A percentile compares a stretch with the other conserved stretches of the same genome.
phyloP scores from a whole-genome alignment of 177 flowering plant genomes.

The Vitis hybrid region DNA sequence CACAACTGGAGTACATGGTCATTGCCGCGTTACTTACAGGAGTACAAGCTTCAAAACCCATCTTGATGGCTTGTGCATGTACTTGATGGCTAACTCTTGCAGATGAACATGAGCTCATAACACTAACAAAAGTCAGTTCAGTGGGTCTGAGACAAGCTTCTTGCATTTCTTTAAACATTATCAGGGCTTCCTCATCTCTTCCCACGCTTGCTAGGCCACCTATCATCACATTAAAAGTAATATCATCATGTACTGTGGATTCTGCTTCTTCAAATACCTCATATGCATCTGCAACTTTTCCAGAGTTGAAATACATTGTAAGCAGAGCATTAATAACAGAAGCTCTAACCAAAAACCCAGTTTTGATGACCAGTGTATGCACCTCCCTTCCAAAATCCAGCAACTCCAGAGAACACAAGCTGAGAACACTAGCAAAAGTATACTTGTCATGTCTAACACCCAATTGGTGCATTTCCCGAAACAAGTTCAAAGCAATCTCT shows the following conservation, averaged over 20 bases:
- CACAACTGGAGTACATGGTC: conserved; percentile 50
- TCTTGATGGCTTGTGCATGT: conserved; percentile 48
- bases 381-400: conserved; percentile 50
- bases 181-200: conserved; percentile 44
- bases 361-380: conserved; percentile 45
- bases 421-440: conserved; percentile 50
- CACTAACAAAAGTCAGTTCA: conserved; percentile 56
- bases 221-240: conserved; percentile 69
- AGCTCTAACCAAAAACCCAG: conserved; percentile 37
- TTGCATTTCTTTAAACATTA: conserved; percentile 45
- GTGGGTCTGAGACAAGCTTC: conserved; percentile 43
- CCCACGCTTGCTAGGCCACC: conserved; percentile 47
- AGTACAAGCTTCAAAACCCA: conserved; percentile 42
- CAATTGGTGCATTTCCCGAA: conserved; percentile 38
- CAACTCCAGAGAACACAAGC: conserved; percentile 35
- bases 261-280: conserved; percentile 44
- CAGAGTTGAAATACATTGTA: conserved; percentile 58
- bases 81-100: conserved; percentile 34
- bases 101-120: conserved; percentile 43
- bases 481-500: conserved; percentile 34
- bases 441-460: conserved; percentile 53
- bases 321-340: conserved; percentile 61
- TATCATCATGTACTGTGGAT: conserved; percentile 30
- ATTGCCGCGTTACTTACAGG: conserved; percentile 58
- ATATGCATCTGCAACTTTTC: conserved; percentile 30